These are phyloP conservation scores for Pythium volutum DNA, from an alignment of 352 stramenopile genomes.

Conservation along the genomic window DNA sequence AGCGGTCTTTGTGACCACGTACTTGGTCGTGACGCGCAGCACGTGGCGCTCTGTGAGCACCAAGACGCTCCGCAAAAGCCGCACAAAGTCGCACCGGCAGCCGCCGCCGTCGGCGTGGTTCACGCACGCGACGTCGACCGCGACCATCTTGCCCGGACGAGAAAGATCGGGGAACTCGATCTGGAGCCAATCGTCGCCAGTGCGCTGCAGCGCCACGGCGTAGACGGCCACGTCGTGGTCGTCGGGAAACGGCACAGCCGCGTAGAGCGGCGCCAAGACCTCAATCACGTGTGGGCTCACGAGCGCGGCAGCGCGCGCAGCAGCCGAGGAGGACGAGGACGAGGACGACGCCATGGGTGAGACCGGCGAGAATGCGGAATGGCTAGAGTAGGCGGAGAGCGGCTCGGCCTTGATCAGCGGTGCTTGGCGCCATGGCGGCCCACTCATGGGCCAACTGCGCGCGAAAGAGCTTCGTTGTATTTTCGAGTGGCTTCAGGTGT, in stretches of 20 bases:
- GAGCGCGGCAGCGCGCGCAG: background rate
- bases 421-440: background rate
- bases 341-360: background rate
- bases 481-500: background rate
- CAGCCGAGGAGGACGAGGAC: background rate
- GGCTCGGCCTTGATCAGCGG: background rate
- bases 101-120: slow-evolving; percentile 33
- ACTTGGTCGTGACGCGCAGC: slow-evolving; percentile 33
- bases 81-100: slow-evolving; percentile 45
- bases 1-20: no score
- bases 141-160: slow-evolving; percentile 14
- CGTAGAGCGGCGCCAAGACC: slow-evolving; percentile 19
- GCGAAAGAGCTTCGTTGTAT: background rate
- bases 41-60: slow-evolving; percentile 39
- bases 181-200: slow-evolving; percentile 15
- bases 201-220: slow-evolving; percentile 13
- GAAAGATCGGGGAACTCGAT: slow-evolving; percentile 22
- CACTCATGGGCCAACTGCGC: background rate
- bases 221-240: slow-evolving; percentile 4
- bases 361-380: background rate
- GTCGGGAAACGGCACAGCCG: background rate
- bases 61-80: slow-evolving; percentile 43
- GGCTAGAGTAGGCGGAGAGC: background rate
- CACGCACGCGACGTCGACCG: slow-evolving; percentile 45
- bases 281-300: slow-evolving; percentile 18